Percentiles rank a stretch among this genome's conserved stretches.
These are phyloP conservation scores for Zygotorulaspora florentina DNA, from an alignment of 805 yeast species.

Conservation along the genomic window DNA sequence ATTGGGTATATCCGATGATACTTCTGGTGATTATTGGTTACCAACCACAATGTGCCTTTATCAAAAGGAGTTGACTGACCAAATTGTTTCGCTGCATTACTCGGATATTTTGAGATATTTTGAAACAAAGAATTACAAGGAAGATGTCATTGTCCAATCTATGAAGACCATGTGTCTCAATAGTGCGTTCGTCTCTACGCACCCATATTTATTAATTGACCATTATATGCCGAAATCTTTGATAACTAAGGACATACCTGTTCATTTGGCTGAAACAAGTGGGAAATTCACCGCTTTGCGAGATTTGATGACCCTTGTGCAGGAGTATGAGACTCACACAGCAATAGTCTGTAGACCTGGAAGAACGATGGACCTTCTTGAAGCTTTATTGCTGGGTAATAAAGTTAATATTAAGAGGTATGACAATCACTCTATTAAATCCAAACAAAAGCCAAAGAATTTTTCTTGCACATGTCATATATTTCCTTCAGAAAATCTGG, in stretches of 20 bases:
- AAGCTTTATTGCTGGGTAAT: constrained; percentile 64
- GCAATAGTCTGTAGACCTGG: constrained; percentile 72
- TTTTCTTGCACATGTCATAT: constrained; percentile 40
- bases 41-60: constrained; percentile 82
- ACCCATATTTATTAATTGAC: constrained; percentile 79
- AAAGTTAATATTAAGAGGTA: constrained; percentile 53
- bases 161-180: constrained; percentile 70
- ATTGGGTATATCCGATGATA: constrained; percentile 32
- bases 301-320: constrained; percentile 57
- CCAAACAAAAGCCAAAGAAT: constrained; percentile 31
- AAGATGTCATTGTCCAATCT: constrained; percentile 65
- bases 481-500: constrained; percentile 38
- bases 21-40: constrained; percentile 61
- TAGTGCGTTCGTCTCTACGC: constrained; percentile 76
- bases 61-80: constrained; percentile 86
- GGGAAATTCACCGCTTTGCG: constrained; percentile 76
- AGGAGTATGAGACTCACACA: constrained; percentile 45
- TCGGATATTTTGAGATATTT: constrained; percentile 85
- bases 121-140: constrained; percentile 49
- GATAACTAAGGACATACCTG: constrained; percentile 65
- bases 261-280: constrained; percentile 66
- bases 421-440: constrained; percentile 57
- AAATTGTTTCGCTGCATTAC: constrained; percentile 85
- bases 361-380: constrained; percentile 64
- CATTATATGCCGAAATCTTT: constrained; percentile 77